Evolutionary conservation across 2,329 filamentous ascomycete species (phyloP).

Genomic region (Fusarium concolor): DNA sequence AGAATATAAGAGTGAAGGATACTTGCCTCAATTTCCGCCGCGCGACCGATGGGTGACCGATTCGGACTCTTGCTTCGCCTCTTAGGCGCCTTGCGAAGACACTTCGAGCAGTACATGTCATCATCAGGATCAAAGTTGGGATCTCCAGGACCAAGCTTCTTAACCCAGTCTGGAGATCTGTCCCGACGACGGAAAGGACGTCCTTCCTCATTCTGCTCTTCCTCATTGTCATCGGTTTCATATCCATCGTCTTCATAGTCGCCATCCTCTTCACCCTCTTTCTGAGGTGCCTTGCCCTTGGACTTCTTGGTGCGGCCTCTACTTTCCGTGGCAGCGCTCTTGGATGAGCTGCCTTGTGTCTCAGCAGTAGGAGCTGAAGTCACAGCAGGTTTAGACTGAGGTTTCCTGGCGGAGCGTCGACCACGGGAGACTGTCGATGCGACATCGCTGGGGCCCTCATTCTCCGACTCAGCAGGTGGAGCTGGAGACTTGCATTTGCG

Average conservation of each 20-base stretch:
- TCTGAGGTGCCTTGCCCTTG: background rate
- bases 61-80: constrained; percentile 34
- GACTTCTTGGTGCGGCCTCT: constrained; percentile 8
- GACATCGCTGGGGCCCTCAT: constrained; percentile 4
- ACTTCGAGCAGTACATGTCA: constrained; percentile 51
- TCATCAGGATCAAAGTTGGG: constrained; percentile 43
- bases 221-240: constrained; percentile 6
- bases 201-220: background rate
- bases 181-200: constrained; percentile 12
- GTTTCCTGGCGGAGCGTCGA: background rate
- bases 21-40: constrained; percentile 40
- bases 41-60: constrained; percentile 20
- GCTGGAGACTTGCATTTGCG: background rate
- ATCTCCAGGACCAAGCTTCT: constrained; percentile 39
- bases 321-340: constrained; percentile 7
- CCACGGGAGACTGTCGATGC: constrained; percentile 7
- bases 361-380: background rate
- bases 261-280: background rate
- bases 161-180: constrained; percentile 46
- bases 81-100: constrained; percentile 48
- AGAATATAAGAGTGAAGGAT: accelerated
- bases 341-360: constrained; percentile 2
- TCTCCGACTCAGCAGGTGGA: background rate
- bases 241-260: constrained; percentile 20
- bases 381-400: background rate